Percentiles rank a stretch among this genome's conserved stretches.
phyloP scores from a whole-genome alignment of 352 stramenopile genomes.

The Globisporangium okanoganense region DNA sequence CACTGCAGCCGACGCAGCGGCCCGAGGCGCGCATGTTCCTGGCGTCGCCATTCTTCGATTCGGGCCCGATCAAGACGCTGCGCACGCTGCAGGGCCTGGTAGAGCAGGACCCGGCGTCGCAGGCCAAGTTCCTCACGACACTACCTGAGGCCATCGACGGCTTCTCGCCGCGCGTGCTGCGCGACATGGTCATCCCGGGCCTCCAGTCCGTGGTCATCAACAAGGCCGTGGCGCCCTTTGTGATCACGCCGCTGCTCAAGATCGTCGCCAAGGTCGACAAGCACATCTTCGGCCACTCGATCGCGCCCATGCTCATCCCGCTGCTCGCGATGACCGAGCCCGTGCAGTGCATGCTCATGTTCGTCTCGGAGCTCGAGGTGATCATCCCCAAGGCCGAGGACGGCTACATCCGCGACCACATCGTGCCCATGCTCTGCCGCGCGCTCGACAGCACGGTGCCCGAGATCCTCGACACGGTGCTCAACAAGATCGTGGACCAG shows the following conservation, averaged over 20 bases:
- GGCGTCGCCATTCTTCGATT: slow-evolving; percentile 85
- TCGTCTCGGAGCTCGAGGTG: slow-evolving; percentile 80
- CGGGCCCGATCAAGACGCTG: slow-evolving; percentile 80
- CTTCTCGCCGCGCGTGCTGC: slow-evolving; percentile 73
- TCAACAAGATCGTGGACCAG: slow-evolving; percentile 88
- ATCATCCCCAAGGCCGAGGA: slow-evolving; percentile 84
- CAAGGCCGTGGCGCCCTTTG: slow-evolving; percentile 81
- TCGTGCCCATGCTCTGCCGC: slow-evolving; percentile 84
- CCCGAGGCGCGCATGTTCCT: slow-evolving; percentile 71
- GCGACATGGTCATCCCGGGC: slow-evolving; percentile 81
- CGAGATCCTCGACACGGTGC: slow-evolving; percentile 83
- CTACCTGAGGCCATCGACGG: slow-evolving; percentile 69
- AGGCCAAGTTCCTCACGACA: slow-evolving; percentile 78
- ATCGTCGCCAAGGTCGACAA: slow-evolving; percentile 88
- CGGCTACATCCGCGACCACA: slow-evolving; percentile 86
- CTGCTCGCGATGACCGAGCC: slow-evolving; percentile 81
- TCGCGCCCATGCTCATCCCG: slow-evolving; percentile 79
- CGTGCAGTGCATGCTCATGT: slow-evolving; percentile 90
- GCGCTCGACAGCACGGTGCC: slow-evolving; percentile 79
- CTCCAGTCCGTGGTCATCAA: slow-evolving; percentile 83
- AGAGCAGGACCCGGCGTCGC: slow-evolving; percentile 73
- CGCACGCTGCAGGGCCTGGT: slow-evolving; percentile 77
- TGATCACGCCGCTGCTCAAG: slow-evolving; percentile 86
- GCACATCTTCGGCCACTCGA: slow-evolving; percentile 68
- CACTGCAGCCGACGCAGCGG: slow-evolving; percentile 56